Evolutionary conservation across 1,139 yeast genomes (phyloP), one percentile per base, ranked within the genome.

Genomic region (Geotrichum phurueaensis): DNA sequence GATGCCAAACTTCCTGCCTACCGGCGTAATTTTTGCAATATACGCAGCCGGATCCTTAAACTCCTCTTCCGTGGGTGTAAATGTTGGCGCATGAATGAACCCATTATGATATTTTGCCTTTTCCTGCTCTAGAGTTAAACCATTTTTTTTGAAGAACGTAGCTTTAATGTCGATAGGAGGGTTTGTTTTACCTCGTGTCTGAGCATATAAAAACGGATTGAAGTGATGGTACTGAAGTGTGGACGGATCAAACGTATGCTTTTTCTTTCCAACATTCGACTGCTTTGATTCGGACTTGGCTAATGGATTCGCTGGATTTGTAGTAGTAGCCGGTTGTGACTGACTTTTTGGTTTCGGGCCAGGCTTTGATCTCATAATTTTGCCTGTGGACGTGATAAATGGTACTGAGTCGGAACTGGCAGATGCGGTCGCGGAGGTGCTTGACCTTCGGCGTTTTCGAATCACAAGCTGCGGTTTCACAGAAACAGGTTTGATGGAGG

Each of bases 1-100:
- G n/a, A 92, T 94, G 0, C 96, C 96, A 69, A 78, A 80, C 54
- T 76, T 68, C 59, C 71, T 71, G 0, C 90, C 92, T 7, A 76
- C 63, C 3, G 74, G 76, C 27, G 71, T 70, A 29, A 82, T 69
- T 27, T 79, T 74, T 63, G 84, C 86, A 54, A 85, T 78, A 60
- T 72, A 76, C 15, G 59, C 64, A 29, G 72, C 67, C 6, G 84
- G 84, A 69, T 85, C 87, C 25, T 75, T 70, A 61, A 79, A 78
- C 63, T 81, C 81, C 6, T 75, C 76, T 39, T 72, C 75, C 10
- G 77, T 72, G 18, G 86, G 78, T 56, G 76, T 73, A 61, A 79
- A 79, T 1, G 79, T 76, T 2, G 88, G 88, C 9, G 81, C 81
- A 48, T 75, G 77, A 55, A 68, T 62, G 25, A 74, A 65, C 5